Evolutionary conservation across 768 basidiomycete genomes (phyloP), one percentile per base, ranked within the genome.

Genomic region (Glaciozyma martinii): DNA sequence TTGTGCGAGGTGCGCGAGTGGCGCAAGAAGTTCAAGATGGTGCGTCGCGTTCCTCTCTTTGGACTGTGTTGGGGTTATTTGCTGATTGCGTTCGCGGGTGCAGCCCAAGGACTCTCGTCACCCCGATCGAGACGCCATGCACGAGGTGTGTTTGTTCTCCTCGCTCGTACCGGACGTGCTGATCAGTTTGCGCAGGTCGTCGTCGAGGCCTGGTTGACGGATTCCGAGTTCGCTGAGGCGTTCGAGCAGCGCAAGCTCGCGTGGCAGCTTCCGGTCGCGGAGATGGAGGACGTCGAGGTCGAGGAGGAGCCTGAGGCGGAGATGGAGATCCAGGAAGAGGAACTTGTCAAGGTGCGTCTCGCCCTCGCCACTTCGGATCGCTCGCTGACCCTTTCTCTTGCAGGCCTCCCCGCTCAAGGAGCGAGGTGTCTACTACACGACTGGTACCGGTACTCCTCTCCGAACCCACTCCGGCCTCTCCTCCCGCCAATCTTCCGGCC

Each of bases 111-210:
- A 68, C 30, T 55, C 58, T 13, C 62, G 37, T 32, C 63, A 65
- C 42, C 61, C 61, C 8, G 67, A 68, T 23, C 32, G 42, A 10
- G 61, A 62, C 33, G 54, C 33, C 42, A 59, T 57, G 32, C 66
- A 67, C 54, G 66, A 63, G 56, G 64, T 65, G 33, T 13, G 64
- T 65, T 25, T n/a, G n/a, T n/a, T n/a, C n/a, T n/a, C n/a, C n/a
- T n/a, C n/a, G n/a, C n/a, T n/a, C n/a, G n/a, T n/a, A n/a, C n/a
- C n/a, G n/a, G n/a, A n/a, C n/a, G n/a, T 23, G 12, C 46, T 47
- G 46, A 16, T 32, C 2, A 3, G 13, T 18, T 3, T 37, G 3
- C 1, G 0, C 33, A 67, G 59, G 67, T 68, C 21, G 15, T 68
- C 54, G 67, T 65, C 43, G 67, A 68, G 43, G 18, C n/a, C 13